Conservation (phyloP, 2,329 filamentous ascomycete genomes). For the Hypoxylon sp. region DNA sequence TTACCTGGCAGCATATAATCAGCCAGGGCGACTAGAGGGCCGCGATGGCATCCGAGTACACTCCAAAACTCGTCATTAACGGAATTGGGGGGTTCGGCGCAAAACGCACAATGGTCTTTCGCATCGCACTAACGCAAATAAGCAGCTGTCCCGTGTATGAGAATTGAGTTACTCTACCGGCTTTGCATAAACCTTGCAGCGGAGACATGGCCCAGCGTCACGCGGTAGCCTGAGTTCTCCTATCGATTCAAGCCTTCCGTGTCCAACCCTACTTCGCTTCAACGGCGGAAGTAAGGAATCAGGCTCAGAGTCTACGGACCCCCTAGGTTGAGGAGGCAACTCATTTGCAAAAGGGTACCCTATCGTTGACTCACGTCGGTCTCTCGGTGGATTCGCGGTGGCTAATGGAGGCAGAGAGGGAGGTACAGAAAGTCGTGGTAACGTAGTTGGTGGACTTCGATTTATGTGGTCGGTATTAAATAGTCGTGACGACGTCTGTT, state of each 20-base stretch:
- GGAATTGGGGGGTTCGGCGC: conserved; percentile 58
- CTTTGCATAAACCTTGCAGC: conserved; percentile 64
- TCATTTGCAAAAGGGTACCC: conserved; percentile 61
- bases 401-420: conserved; percentile 57
- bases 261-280: conserved; percentile 67
- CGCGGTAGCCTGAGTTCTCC: conserved; percentile 68
- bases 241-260: conserved; percentile 70
- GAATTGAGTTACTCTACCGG: conserved; percentile 58
- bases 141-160: conserved; percentile 35
- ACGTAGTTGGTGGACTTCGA: conserved; percentile 59
- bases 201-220: conserved; percentile 65
- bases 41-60: conserved; percentile 67
- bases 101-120: conserved; percentile 65
- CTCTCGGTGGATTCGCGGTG: conserved; percentile 55
- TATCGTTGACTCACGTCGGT: conserved; percentile 60
- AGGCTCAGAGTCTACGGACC: conserved; percentile 63
- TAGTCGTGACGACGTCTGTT: conserved; percentile 53
- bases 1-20: conserved; percentile 67
- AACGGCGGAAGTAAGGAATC: conserved; percentile 69
- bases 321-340: conserved; percentile 56
- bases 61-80: conserved; percentile 64
- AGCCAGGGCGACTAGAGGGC: conserved; percentile 62
- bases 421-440: conserved; percentile 58
- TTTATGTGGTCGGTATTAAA: conserved; percentile 56
- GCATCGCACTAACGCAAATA: conserved; percentile 65